Base-by-base conservation (phyloP, 768 basidiomycete species). In the Rhodosporidiobolus sp. region DNA sequence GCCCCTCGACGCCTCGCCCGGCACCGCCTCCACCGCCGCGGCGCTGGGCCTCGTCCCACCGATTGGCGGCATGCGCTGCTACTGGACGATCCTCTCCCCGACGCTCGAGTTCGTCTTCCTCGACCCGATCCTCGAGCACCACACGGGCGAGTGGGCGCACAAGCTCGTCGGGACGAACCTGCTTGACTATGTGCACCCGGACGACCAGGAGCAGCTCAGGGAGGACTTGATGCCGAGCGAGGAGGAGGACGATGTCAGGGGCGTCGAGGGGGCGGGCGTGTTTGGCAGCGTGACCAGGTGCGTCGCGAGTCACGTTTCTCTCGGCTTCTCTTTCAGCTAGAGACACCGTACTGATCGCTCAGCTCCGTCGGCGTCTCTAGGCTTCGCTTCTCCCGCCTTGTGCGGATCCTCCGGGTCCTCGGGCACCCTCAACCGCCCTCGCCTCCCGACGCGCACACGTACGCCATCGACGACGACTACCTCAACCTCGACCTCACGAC, bases 201-300 rank as follows among this genome's bases (percentile, higher is more conserved):
- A 76, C 50, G 78, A 79, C 55, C 68, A 59, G 2, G 58, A 60
- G 0, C 60, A 55, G 50, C 35, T 76, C 26, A 56, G 61, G 17
- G 43, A 67, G 43, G 74, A 76, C 48, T n/a, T 76, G 26, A 26
- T 76, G 49, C 67, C 70, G n/a, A 35, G 55, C 4, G 73, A 64
- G 22, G 55, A 58, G 24, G 65, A 60, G 43, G 72, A 77, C 50
- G 52, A 60, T 35, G 64, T 66, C 16, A 68, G 60, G 0, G 76
- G 77, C 50, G 58, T 75, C 12, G 63, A 70, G n/a, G 58, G 60
- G 8, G 57, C 52, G 1, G 70, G 75, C 52, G 73, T 79, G 17
- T 79, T 78, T 45, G 78, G 78, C 14, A 78, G 75, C 50, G 76
- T 79, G 26, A 78, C 78, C 3, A 65, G 77, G 78, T 77, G 62